Evolutionary conservation across 805 yeast genomes (phyloP), one percentile per base, ranked within the genome.

Genomic region (Saccharomycopsis sp.): DNA sequence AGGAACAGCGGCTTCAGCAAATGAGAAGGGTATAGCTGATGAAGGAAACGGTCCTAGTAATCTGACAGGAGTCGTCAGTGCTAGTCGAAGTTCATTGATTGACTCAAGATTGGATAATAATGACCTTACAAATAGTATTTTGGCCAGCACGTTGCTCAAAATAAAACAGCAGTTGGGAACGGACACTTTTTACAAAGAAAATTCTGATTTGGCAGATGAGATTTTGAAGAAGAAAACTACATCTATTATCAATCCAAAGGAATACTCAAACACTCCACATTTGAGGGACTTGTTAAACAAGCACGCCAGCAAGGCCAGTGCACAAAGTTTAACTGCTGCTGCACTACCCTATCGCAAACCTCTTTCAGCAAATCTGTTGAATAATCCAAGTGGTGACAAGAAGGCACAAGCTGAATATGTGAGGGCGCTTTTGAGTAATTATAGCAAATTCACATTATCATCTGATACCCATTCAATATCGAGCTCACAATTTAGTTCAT

Each of bases 251-350:
- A 6, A 25, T 7, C 26, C 42, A 10, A 17, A 22, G 20, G 45
- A 41, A n/a, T 41, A 41, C 16, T 32, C 37, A 10, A 32, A 34
- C 17, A 37, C 45, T 4, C 41, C 41, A 16, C 27, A 32, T 27
- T 25, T 41, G 23, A 17, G 37, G 10, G 45, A 41, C 5, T 16
- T 41, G 8, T 21, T 41, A 7, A 41, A 20, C 17, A 41, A 32
- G 17, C 45, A 37, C 32, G 38, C 41, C 9, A 26, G 21, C 13
- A 30, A 36, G 20, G 36, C 35, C 17, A 25, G 12, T n/a, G 12
- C 9, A 25, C 12, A 25, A 25, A 10, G 12, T 9, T n/a, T 25
- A 10, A 25, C 27, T 25, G n/a, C 27, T 10, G 12, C 27, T 25
- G n/a, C n/a, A n/a, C n/a, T n/a, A n/a, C 36, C 36, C 6, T 8